Base-by-base conservation (phyloP, 805 yeast species). In the Schizosaccharomyces osmophilus region DNA sequence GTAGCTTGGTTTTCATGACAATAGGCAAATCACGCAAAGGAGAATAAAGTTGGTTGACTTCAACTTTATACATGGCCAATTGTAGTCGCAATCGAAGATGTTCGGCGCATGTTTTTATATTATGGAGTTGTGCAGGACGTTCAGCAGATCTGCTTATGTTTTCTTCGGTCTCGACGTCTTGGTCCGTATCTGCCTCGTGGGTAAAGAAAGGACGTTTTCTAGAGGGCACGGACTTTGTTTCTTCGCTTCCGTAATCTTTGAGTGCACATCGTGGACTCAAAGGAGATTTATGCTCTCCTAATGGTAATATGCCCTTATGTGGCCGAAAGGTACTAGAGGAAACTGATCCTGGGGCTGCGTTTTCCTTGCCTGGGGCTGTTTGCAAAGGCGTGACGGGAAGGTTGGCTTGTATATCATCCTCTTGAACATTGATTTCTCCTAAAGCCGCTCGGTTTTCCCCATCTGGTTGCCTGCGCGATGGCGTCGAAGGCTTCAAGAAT, bases 1-100 rank as follows among this genome's bases (percentile, higher is more conserved):
- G 57, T 6, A 51, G 57, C 36, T 51, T 51, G 31, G 15, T 51
- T 24, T 29, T 22, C 0, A 29, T 13, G n/a, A 51, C 36, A 15
- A 57, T 57, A 9, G 68, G 63, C 36, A 70, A 63, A 24, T 70
- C 65, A 13, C 64, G 26, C 60, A 71, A 61, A 13, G 74, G 67
- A 6, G 67, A 62, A 17, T 62, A 45, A n/a, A 65, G 63, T 63
- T 72, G 73, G 62, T 70, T 66, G 24, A 70, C 69, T 22, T 62
- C 62, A 57, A 71, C 71, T 57, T 72, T 72, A 63, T 68, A 71
- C 64, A 69, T 66, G 26, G 74, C 74, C 42, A 71, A 65, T 24
- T 65, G 64, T 5, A 71, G 69, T 4, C 73, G 65, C 59, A 66
- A 62, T 17, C 67, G 66, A 26, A 71, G 68, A 8, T 57, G 15